Percentiles rank a stretch among this genome's conserved stretches.
Evolutionary conservation across 2,329 filamentous ascomycete genomes (phyloP).

Genomic region (Neonectria faginata): DNA sequence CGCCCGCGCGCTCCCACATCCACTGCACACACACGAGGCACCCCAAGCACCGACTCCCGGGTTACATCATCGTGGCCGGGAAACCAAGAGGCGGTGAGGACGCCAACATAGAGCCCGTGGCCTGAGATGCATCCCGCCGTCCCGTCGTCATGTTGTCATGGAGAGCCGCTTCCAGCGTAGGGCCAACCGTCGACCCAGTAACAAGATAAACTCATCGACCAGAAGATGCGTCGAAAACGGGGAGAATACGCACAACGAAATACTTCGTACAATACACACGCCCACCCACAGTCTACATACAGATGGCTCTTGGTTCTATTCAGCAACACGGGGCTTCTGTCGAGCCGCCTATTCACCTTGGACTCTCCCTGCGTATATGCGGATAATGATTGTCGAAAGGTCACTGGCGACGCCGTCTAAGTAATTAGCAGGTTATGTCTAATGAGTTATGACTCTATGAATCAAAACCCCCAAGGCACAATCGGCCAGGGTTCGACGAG

Average conservation of each 20-base stretch:
- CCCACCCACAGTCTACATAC: slow-evolving; percentile 3
- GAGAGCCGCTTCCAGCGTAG: slow-evolving; percentile 31
- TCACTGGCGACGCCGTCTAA: slow-evolving; percentile 14
- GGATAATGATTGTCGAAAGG: slow-evolving; percentile 16
- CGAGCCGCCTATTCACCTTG: background rate
- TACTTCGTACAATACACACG: background rate
- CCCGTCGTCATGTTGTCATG: slow-evolving; percentile 28
- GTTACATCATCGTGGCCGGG: slow-evolving; percentile 43
- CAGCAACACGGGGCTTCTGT: slow-evolving; percentile 2
- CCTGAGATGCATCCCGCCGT: slow-evolving; percentile 39
- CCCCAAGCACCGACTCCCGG: slow-evolving; percentile 36
- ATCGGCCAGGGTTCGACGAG: slow-evolving; percentile 5
- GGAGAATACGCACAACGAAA: slow-evolving; percentile 3
- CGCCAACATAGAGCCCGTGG: slow-evolving; percentile 36
- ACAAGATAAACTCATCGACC: slow-evolving; percentile 25
- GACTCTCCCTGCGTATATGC: slow-evolving; percentile 9
- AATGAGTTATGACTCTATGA: background rate
- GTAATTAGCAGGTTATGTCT: too few species aligned
- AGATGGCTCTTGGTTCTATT: background rate
- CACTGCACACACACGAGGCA: background rate
- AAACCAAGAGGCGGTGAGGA: slow-evolving; percentile 45
- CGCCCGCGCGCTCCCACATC: slow-evolving; percentile 27
- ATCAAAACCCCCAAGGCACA: slow-evolving; percentile 20
- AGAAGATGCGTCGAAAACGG: slow-evolving; percentile 27
- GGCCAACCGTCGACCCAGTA: slow-evolving; percentile 43